phyloP scores from a whole-genome alignment of 2,329 filamentous ascomycete genomes.

The Ceratocystis huliohia region DNA sequence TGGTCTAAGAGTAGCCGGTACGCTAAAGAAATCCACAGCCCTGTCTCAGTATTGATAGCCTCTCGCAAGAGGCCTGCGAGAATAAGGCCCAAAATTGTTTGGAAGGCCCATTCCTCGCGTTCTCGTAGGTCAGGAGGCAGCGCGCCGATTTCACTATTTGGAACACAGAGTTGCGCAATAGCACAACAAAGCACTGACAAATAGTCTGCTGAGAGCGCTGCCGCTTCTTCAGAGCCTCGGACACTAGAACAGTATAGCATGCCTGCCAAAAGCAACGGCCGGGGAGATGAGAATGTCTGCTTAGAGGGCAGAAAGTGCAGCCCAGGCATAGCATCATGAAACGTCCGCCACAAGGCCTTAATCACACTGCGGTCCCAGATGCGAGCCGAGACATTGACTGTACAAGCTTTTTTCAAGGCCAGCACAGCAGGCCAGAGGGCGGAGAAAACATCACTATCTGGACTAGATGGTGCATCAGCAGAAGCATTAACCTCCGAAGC shows the following conservation, averaged over 20 bases:
- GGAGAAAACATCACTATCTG: constrained; percentile 21
- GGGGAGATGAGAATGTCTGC: constrained; percentile 32
- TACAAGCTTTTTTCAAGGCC: constrained; percentile 25
- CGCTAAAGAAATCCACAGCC: constrained; percentile 34
- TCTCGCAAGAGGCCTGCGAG: constrained; percentile 32
- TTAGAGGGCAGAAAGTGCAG: constrained; percentile 35
- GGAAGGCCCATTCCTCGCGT: constrained; percentile 32
- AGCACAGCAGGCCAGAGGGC: constrained; percentile 27
- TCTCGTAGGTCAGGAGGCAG: constrained; percentile 23
- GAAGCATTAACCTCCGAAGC: neutral
- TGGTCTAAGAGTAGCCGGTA: constrained; percentile 33
- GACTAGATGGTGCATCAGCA: constrained; percentile 6
- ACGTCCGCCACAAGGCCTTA: constrained; percentile 30
- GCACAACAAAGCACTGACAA: constrained; percentile 30
- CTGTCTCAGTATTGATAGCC: constrained; percentile 32
- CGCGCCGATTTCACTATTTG: constrained; percentile 26
- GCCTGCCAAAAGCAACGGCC: constrained; percentile 32
- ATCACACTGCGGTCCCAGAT: constrained; percentile 29
- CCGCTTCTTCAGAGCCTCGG: constrained; percentile 27
- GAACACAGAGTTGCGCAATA: constrained; percentile 32
- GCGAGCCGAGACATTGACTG: constrained; percentile 23
- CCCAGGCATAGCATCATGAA: constrained; percentile 34
- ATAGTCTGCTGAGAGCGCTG: constrained; percentile 30
- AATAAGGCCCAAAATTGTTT: constrained; percentile 33
- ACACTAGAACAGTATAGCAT: constrained; percentile 34